Conservation (phyloP, 78 protist genomes). For the Cyanophora paradoxa region DNA sequence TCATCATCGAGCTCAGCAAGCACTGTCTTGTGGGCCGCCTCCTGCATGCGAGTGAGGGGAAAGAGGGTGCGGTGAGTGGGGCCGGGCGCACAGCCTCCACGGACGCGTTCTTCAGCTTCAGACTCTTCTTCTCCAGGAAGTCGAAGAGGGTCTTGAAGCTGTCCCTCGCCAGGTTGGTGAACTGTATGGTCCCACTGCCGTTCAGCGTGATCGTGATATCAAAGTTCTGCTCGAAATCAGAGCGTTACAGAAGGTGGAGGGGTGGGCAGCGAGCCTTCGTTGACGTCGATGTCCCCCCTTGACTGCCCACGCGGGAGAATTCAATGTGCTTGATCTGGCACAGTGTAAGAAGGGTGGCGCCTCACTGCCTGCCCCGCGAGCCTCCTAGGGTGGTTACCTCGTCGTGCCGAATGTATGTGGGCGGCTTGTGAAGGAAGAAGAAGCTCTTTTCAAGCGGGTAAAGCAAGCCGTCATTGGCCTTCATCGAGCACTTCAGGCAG, state of each 20-base stretch:
- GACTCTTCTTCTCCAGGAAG: neutral
- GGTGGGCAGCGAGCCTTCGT: no score
- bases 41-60: no score
- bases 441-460: constrained; percentile 54
- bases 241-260: neutral
- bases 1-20: no score
- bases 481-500: constrained; percentile 34
- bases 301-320: constrained; percentile 3
- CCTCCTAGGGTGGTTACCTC: constrained; percentile 2
- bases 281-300: neutral
- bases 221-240: neutral
- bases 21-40: no score
- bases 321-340: no score
- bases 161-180: neutral
- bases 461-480: constrained; percentile 53
- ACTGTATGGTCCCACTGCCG: neutral
- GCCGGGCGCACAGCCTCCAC: no score
- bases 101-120: no score
- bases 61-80: no score
- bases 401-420: constrained; percentile 36
- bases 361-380: no score
- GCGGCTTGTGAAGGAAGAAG: constrained; percentile 65
- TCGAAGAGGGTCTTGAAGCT: neutral
- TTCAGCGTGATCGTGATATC: neutral
- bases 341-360: no score